These are phyloP conservation scores for Chiua virens DNA, from an alignment of 768 basidiomycete species.

Conservation along the genomic window DNA sequence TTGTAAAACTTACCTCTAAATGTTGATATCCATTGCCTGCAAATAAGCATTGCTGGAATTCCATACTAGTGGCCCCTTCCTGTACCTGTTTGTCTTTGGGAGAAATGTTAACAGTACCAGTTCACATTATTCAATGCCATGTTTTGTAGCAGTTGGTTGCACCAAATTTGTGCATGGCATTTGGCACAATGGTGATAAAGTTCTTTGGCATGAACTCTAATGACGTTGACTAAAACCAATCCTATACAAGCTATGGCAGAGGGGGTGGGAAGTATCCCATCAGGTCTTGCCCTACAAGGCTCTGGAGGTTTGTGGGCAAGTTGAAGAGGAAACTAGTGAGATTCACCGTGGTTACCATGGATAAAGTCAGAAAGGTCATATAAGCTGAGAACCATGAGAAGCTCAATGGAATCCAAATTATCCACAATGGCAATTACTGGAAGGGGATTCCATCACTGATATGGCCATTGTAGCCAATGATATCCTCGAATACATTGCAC, in stretches of 20 bases:
- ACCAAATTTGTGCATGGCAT: slow-evolving; percentile 82
- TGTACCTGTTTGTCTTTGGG: slow-evolving; percentile 70
- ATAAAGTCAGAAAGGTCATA: slow-evolving; percentile 87
- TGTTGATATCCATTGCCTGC: slow-evolving; percentile 47
- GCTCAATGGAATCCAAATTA: slow-evolving; percentile 79
- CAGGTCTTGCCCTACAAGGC: slow-evolving; percentile 83
- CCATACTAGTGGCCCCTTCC: slow-evolving; percentile 83
- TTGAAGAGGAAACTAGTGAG: slow-evolving; percentile 63
- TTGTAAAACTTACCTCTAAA: slow-evolving; percentile 37
- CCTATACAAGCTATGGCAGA: slow-evolving; percentile 70
- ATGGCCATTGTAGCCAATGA: slow-evolving; percentile 60
- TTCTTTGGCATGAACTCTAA: slow-evolving; percentile 61
- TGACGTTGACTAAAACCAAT: slow-evolving; percentile 59
- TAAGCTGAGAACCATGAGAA: slow-evolving; percentile 77
- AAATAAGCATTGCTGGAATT: slow-evolving; percentile 43
- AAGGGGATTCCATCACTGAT: slow-evolving; percentile 56
- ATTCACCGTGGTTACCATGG: slow-evolving; percentile 81
- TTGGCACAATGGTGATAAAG: slow-evolving; percentile 53
- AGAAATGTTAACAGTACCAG: slow-evolving; percentile 81
- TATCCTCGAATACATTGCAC: slow-evolving; percentile 71
- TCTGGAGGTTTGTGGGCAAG: slow-evolving; percentile 55
- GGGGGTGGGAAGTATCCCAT: slow-evolving; percentile 87
- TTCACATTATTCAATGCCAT: slow-evolving; percentile 47
- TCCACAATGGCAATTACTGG: slow-evolving; percentile 74
- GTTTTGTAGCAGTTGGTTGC: slow-evolving; percentile 40